phyloP scores from a whole-genome alignment of 805 yeast genomes.

The Cyberlindnera lachancei region DNA sequence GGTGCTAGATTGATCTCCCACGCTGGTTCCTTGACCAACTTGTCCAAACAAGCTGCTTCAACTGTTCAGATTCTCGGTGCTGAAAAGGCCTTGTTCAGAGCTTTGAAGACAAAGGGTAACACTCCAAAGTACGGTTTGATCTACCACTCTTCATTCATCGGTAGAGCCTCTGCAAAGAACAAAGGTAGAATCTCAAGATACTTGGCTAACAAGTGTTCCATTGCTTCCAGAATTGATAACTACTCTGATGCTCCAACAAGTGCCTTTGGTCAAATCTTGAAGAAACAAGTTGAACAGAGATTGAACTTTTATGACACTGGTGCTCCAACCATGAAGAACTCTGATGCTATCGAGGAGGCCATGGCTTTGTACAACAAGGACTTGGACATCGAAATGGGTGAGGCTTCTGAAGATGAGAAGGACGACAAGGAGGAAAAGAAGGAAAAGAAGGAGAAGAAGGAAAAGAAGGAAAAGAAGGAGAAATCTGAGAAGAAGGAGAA shows the following conservation, averaged over 20 bases:
- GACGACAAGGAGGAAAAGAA: constrained; percentile 32
- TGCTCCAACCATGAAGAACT: constrained; percentile 91
- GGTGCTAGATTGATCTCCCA: constrained; percentile 98
- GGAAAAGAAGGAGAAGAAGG: constrained; percentile 44
- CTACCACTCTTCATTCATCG: constrained; percentile 94
- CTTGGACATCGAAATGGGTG: constrained; percentile 37
- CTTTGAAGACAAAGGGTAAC: constrained; percentile 96
- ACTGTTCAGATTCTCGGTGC: constrained; percentile 99
- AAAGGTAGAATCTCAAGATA: constrained; percentile 99
- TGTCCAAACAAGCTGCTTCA: constrained; percentile 98
- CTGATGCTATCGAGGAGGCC: constrained; percentile 91
- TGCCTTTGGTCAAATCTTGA: constrained; percentile 83
- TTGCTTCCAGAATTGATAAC: constrained; percentile 97
- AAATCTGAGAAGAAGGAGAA: constrained; percentile 37
- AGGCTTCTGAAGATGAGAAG: constrained; percentile 29
- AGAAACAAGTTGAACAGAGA: constrained; percentile 97
- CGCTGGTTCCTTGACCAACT: constrained; percentile 94
- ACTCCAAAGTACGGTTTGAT: constrained; percentile 97
- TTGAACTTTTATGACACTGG: constrained; percentile 94
- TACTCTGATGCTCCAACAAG: constrained; percentile 91
- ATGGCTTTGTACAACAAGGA: constrained; percentile 50
- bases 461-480: constrained; percentile 45
- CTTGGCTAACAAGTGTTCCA: constrained; percentile 97
- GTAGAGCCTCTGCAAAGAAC: constrained; percentile 94
- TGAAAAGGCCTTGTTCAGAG: constrained; percentile 97